phyloP scores from a whole-genome alignment of 306 rosid genomes.

The Gastrolobium villosum region DNA sequence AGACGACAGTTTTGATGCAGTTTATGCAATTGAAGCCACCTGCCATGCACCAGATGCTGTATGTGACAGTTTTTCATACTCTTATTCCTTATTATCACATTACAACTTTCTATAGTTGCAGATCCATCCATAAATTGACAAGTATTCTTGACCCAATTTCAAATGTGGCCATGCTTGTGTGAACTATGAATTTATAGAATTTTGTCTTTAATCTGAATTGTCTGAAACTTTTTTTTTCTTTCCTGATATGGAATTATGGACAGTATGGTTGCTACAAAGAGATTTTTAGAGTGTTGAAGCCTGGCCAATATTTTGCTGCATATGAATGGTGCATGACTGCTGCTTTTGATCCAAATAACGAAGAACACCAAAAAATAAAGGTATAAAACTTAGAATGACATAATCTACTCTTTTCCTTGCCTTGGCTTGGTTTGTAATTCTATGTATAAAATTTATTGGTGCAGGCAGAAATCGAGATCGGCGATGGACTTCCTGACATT shows the following conservation, averaged over 20 bases:
- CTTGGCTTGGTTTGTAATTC: conserved; percentile 32
- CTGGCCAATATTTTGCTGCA: conserved; percentile 87
- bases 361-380: conserved; percentile 78
- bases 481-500: conserved; percentile 89
- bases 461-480: conserved; percentile 87
- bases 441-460: not conserved
- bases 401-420: conserved; percentile 9
- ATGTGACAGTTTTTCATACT: conserved; percentile 40
- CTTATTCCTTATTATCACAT: not conserved
- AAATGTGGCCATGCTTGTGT: conserved; percentile 20
- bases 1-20: conserved; percentile 87
- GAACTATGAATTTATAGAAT: not conserved
- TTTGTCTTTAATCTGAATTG: not conserved
- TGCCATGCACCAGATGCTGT: conserved; percentile 99
- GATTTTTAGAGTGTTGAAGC: conserved; percentile 82
- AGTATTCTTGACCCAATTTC: not conserved
- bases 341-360: conserved; percentile 73
- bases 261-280: conserved; percentile 89
- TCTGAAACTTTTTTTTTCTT: conserved; percentile 26
- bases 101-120: conserved; percentile 1
- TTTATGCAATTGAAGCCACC: conserved; percentile 98
- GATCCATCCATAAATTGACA: not conserved
- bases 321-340: conserved; percentile 95
- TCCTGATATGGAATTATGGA: not conserved
- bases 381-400: conserved; percentile 42